Base-by-base conservation (phyloP, 1,284 basidiomycete species). In the Ganoderma lingzhi region DNA sequence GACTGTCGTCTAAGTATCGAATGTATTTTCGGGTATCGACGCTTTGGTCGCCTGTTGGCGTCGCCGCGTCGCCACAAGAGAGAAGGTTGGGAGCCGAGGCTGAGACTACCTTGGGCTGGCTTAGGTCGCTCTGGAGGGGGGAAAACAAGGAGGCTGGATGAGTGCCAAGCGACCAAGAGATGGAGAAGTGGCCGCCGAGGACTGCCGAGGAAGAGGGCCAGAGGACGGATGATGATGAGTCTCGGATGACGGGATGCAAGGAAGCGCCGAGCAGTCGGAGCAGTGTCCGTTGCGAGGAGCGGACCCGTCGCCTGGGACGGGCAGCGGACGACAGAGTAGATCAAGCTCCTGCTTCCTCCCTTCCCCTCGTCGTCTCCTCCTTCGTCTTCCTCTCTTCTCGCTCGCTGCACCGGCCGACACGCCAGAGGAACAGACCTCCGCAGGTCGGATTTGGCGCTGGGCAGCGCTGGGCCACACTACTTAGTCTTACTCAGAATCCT, bases 261-360 rank as follows among this genome's bases (percentile, higher is more conserved):
- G 53, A 56, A 12, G 53, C 53, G 53, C 53, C 30, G 23, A 51
- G 53, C 30, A 19, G 53, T 56, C n/a, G 23, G 48, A 51, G 53
- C 53, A 35, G 53, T 56, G 53, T 56, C 53, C 8, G 53, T 56
- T 56, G 53, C 53, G 53, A 56, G 14, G 53, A 51, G 48, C n/a
- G 9, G 44, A 6, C 42, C 42, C 42, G 48, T 51, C 48, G 48
- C 48, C 15, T 56, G 53, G 30, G 53, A 32, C 28, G 15, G 28
- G 23, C 17, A 53, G 51, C 30, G 28, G 30, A 30, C 23, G 51
- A 5, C 53, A 15, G n/a, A 8, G 53, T 55, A 56, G 30, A 56
- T 56, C 53, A 56, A 30, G 53, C 53, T 35, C 53, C 90, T 44
- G 84, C 87, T 37, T 74, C 82, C 3, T 76, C 76, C 64, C 44